These are phyloP conservation scores for Salix viminalis DNA, from an alignment of 345 rosid species.

Conservation along the genomic window DNA sequence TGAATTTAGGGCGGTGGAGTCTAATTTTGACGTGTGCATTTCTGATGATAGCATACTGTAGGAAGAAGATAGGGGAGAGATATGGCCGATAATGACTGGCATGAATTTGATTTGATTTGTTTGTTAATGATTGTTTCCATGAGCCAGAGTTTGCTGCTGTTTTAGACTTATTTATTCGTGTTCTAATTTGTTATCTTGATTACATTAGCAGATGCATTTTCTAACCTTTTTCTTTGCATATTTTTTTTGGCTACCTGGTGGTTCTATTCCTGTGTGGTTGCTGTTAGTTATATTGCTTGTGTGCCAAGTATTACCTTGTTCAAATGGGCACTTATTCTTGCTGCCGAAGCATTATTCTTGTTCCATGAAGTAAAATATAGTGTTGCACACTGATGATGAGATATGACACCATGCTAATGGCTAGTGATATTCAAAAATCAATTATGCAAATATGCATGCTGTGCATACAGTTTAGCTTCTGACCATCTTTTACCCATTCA, in stretches of 20 bases:
- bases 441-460: background rate
- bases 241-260: background rate
- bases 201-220: background rate
- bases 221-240: background rate
- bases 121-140: background rate
- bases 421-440: background rate
- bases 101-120: background rate
- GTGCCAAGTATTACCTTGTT: background rate
- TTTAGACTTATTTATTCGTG: background rate
- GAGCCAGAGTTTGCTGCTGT: background rate
- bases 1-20: background rate
- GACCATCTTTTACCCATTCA: conserved; percentile 13
- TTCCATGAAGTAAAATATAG: background rate
- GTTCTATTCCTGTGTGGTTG: background rate
- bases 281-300: background rate
- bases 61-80: background rate
- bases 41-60: background rate
- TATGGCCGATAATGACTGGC: background rate
- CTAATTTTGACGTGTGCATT: background rate
- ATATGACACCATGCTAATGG: background rate
- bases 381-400: background rate
- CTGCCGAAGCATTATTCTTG: background rate
- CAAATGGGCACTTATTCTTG: background rate
- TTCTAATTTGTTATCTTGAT: background rate
- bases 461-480: conserved; percentile 17